Conservation (phyloP, 1,139 yeast species). For the Suhomyces maxii region DNA sequence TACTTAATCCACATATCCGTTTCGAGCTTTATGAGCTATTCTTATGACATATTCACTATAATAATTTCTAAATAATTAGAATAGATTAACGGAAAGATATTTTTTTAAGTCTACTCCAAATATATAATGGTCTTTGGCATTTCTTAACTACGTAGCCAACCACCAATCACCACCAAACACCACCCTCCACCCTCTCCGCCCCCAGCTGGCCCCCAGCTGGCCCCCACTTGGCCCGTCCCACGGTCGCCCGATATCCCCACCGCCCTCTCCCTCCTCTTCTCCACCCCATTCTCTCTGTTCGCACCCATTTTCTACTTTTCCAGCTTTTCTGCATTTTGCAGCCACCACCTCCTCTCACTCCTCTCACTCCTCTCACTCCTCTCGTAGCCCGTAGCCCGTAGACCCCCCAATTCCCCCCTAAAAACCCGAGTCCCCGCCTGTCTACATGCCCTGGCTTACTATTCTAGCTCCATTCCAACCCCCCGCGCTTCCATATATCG, state of each 20-base stretch:
- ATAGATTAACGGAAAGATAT: too few species aligned
- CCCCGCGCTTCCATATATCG: conserved; percentile 9
- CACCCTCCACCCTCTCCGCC: background rate
- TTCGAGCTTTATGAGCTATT: too few species aligned
- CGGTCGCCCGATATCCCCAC: background rate
- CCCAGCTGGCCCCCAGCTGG: background rate
- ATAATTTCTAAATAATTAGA: too few species aligned
- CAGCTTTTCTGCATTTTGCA: background rate
- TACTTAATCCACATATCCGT: too few species aligned
- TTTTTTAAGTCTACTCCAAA: too few species aligned
- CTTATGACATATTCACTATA: too few species aligned
- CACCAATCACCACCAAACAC: too few species aligned
- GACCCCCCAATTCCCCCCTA: background rate
- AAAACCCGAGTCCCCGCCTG: background rate
- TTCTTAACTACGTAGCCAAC: too few species aligned
- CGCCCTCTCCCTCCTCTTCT: background rate
- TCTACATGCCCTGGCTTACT: background rate
- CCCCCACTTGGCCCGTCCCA: background rate
- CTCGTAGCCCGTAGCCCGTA: background rate
- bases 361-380: background rate
- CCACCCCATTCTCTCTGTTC: background rate
- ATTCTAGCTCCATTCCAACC: background rate
- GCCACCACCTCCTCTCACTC: background rate
- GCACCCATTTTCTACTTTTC: background rate
- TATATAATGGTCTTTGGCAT: too few species aligned